Evolutionary conservation across 495 filamentous ascomycete species (phyloP).

Genomic region (Hypoxylon crocopeplum): DNA sequence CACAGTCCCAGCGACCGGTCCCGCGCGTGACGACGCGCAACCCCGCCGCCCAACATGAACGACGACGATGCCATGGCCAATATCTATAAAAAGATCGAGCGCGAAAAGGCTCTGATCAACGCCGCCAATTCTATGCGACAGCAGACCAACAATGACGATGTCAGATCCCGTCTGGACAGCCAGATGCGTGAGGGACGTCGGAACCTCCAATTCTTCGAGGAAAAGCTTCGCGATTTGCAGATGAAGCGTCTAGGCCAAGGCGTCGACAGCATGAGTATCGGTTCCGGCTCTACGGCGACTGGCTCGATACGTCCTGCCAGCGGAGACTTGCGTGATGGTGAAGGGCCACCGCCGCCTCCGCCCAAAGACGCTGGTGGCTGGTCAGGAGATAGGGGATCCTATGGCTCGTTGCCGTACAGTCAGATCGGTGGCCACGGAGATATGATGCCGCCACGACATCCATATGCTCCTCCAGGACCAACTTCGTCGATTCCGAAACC

Average conservation of each 20-base stretch:
- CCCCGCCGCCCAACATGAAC: slow-evolving; percentile 59
- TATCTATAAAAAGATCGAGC: slow-evolving; percentile 96
- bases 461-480: slow-evolving; percentile 78
- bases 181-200: slow-evolving; percentile 92
- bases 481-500: slow-evolving; percentile 71
- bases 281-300: slow-evolving; percentile 47
- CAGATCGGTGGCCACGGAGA: slow-evolving; percentile 62
- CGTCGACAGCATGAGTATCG: slow-evolving; percentile 67
- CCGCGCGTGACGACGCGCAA: slow-evolving; percentile 50
- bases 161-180: slow-evolving; percentile 85
- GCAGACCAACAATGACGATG: slow-evolving; percentile 88
- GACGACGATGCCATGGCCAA: slow-evolving; percentile 87
- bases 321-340: slow-evolving; percentile 50
- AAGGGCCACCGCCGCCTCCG: slow-evolving; percentile 63
- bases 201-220: slow-evolving; percentile 94
- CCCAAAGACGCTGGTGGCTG: slow-evolving; percentile 64
- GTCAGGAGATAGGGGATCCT: slow-evolving; percentile 48
- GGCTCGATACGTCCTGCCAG: slow-evolving; percentile 40
- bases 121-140: slow-evolving; percentile 93
- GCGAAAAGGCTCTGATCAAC: slow-evolving; percentile 94
- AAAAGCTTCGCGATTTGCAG: slow-evolving; percentile 86
- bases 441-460: slow-evolving; percentile 83
- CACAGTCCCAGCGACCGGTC: slow-evolving; percentile 20
- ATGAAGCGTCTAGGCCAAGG: slow-evolving; percentile 73
- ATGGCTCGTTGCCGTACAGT: slow-evolving; percentile 52